Percentiles rank a stretch among this genome's conserved stretches.
These are phyloP conservation scores for Podospora sp. DNA, from an alignment of 495 filamentous ascomycete genomes.

Conservation along the genomic window DNA sequence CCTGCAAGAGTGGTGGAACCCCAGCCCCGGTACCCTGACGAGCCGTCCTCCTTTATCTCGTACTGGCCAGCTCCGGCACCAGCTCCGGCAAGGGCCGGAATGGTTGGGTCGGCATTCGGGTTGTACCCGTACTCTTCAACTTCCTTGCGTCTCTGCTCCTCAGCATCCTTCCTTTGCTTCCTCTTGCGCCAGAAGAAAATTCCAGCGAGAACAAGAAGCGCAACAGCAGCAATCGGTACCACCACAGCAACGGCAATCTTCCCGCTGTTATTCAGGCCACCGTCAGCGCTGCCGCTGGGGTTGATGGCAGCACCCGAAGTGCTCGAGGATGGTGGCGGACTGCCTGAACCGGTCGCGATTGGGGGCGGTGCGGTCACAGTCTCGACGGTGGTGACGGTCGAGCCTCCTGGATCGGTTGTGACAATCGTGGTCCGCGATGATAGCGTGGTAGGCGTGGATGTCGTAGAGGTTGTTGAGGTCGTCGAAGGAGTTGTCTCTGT, in stretches of 20 bases:
- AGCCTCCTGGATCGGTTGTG: conserved; percentile 22
- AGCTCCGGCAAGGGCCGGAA: conserved; percentile 63
- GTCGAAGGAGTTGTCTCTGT: conserved; percentile 19
- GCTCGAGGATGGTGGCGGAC: conserved; percentile 29
- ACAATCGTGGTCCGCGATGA: conserved; percentile 30
- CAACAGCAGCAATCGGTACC: conserved; percentile 87
- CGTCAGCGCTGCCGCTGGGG: conserved; percentile 37
- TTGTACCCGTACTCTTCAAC: conserved; percentile 97
- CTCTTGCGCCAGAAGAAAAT: conserved; percentile 86
- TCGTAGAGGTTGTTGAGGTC: conserved; percentile 17
- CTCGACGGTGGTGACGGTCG: conserved; percentile 32
- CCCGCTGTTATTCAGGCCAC: conserved; percentile 45
- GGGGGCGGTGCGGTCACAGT: conserved; percentile 28
- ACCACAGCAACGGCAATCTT: conserved; percentile 93
- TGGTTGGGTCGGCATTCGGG: conserved; percentile 86
- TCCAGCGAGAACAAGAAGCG: conserved; percentile 71
- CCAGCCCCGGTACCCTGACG: conserved; percentile 89
- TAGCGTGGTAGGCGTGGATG: conserved; percentile 26
- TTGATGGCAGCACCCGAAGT: conserved; percentile 36
- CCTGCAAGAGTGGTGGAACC: conserved; percentile 72
- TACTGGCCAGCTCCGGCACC: conserved; percentile 59
- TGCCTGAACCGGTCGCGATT: conserved; percentile 1
- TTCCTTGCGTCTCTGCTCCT: conserved; percentile 87
- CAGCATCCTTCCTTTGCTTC: conserved; percentile 80
- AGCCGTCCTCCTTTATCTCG: conserved; percentile 69